Evolutionary conservation across 1,284 basidiomycete species (phyloP).

Genomic region (Trichosporon sp.): DNA sequence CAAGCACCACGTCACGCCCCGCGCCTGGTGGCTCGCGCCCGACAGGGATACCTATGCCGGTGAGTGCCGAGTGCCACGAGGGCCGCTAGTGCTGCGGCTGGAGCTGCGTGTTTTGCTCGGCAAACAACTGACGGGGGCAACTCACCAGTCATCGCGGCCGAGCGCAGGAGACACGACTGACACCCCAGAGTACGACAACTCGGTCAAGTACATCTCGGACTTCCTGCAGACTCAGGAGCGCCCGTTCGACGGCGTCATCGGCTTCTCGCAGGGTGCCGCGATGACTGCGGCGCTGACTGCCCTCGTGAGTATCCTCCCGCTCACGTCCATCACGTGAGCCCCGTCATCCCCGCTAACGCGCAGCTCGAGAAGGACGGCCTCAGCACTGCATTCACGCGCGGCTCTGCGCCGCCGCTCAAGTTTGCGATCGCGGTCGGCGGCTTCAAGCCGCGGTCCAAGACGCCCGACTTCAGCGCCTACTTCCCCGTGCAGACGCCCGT

Average conservation of each 20-base stretch:
- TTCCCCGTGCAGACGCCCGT: slow-evolving; percentile 53
- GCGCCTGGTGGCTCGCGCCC: slow-evolving; percentile 12
- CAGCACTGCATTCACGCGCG: slow-evolving; percentile 63
- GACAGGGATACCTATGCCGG: slow-evolving; percentile 9
- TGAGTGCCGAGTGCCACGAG: background rate
- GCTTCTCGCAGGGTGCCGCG: slow-evolving; percentile 78
- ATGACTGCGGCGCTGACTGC: slow-evolving; percentile 70
- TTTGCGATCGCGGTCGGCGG: slow-evolving; percentile 56
- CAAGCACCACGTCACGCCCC: background rate
- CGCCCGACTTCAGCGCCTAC: slow-evolving; percentile 53
- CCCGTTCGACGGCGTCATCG: slow-evolving; percentile 64
- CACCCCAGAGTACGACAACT: slow-evolving; percentile 59
- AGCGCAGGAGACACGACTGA: background rate
- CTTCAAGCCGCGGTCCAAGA: slow-evolving; percentile 37
- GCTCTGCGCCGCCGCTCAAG: slow-evolving; percentile 64
- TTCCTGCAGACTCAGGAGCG: slow-evolving; percentile 41
- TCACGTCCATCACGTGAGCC: too few species aligned
- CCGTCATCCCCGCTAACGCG: too few species aligned
- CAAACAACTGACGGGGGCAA: too few species aligned
- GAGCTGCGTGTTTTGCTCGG: too few species aligned
- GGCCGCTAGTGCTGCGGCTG: too few species aligned
- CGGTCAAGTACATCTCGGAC: slow-evolving; percentile 50
- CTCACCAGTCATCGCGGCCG: too few species aligned
- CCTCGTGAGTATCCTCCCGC: slow-evolving; percentile 59
- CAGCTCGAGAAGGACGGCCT: slow-evolving; percentile 57